These are phyloP conservation scores for Argentina anserina DNA, from an alignment of 306 rosid species.

Conservation along the genomic window DNA sequence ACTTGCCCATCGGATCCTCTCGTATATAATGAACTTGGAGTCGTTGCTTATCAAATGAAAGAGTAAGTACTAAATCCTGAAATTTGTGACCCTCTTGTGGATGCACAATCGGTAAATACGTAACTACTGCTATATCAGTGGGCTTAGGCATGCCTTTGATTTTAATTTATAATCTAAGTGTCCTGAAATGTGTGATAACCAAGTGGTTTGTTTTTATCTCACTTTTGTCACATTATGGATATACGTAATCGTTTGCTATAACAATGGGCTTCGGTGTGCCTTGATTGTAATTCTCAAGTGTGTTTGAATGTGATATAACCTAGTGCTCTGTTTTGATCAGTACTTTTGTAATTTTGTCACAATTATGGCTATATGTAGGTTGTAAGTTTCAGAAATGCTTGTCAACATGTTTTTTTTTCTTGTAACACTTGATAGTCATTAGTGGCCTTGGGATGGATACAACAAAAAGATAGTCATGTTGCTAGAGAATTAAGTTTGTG, in stretches of 20 bases:
- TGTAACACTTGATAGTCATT: not conserved
- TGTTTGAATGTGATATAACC: not conserved
- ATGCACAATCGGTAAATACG: not conserved
- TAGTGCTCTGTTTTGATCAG: not conserved
- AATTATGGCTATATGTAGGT: not conserved
- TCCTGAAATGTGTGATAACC: not conserved
- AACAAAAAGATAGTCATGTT: not conserved
- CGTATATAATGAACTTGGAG: constrained; percentile 93
- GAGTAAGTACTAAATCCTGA: constrained; percentile 54
- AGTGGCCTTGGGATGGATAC: not conserved
- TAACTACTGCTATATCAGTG: not conserved
- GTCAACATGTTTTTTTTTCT: not conserved
- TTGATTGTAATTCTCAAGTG: not conserved
- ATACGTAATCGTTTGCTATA: not conserved
- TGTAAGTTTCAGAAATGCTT: not conserved
- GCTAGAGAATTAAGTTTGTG: not conserved
- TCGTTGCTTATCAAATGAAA: constrained; percentile 90
- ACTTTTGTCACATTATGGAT: not conserved
- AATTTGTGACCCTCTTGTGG: not conserved
- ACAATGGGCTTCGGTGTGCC: not conserved
- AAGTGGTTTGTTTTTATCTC: not conserved
- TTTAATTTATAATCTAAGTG: not conserved
- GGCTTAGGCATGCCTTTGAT: not conserved
- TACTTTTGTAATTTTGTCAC: not conserved
- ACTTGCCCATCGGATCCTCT: constrained; percentile 92